phyloP scores from a whole-genome alignment of 2,329 filamentous ascomycete species.

The Gaeumannomyces tritici region DNA sequence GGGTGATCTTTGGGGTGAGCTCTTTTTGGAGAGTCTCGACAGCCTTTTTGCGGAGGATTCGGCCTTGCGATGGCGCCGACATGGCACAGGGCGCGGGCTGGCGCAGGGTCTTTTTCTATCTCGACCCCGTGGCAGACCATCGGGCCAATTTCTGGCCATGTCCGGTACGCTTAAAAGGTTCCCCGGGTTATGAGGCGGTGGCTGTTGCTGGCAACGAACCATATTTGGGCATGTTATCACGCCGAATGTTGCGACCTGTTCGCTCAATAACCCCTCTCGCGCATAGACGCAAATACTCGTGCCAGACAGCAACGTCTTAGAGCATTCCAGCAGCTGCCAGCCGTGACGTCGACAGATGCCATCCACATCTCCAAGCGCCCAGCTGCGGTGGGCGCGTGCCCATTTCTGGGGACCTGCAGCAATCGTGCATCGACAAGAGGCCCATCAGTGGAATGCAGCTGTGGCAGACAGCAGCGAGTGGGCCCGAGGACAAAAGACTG shows the following conservation, averaged over 20 bases:
- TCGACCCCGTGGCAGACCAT: not conserved
- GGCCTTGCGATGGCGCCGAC: not conserved
- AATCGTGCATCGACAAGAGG: not conserved
- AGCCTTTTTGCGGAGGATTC: not conserved
- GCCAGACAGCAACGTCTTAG: not conserved
- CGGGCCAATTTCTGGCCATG: not conserved
- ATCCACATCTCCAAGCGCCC: not conserved
- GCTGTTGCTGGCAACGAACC: not conserved
- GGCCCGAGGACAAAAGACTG: not conserved
- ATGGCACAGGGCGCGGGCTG: too few relatives aligned
- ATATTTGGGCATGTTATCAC: too few relatives aligned
- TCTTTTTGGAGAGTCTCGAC: not conserved
- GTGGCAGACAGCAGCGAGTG: not conserved
- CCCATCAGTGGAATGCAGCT: not conserved
- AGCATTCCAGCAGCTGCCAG: not conserved
- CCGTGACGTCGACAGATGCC: not conserved
- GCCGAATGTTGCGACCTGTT: not conserved
- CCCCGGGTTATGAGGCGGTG: too few relatives aligned
- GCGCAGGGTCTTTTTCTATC: not conserved
- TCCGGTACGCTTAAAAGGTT: not conserved
- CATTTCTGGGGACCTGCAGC: not conserved
- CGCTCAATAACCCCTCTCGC: not conserved
- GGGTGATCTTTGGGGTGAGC: too few relatives aligned
- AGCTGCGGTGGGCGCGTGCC: not conserved
- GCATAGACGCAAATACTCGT: not conserved